phyloP scores from a whole-genome alignment of 306 rosid genomes.

The Pachyrhizus erosus region DNA sequence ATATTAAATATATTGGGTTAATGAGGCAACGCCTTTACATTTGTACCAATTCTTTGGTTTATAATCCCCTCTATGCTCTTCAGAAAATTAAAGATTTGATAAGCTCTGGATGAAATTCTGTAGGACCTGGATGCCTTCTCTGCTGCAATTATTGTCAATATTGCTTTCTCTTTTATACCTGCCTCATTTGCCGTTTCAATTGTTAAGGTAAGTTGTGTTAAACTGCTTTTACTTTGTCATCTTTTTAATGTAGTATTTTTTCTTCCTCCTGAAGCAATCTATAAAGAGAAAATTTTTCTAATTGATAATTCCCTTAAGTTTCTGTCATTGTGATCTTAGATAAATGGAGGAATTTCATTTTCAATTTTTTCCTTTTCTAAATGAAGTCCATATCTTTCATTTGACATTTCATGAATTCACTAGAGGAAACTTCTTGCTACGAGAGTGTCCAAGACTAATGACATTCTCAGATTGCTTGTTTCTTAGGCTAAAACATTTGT shows the following conservation, averaged over 20 bases:
- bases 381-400: constrained; percentile 10
- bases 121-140: constrained; percentile 99
- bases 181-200: constrained; percentile 94
- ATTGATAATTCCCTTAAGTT: background rate
- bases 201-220: constrained; percentile 75
- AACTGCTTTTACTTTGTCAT: constrained; percentile 34
- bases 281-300: background rate
- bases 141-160: constrained; percentile 83
- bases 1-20: background rate
- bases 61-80: constrained; percentile 2
- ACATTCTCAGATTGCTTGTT: constrained; percentile 27
- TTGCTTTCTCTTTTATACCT: constrained; percentile 94
- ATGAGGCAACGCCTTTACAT: background rate
- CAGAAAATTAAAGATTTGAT: constrained; percentile 40
- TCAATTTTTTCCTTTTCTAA: background rate
- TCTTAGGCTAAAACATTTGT: constrained; percentile 40
- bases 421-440: constrained; percentile 30
- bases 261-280: constrained; percentile 7
- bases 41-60: constrained; percentile 3
- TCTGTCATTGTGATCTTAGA: constrained; percentile 16
- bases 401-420: constrained; percentile 17
- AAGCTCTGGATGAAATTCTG: constrained; percentile 46
- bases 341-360: constrained; percentile 31
- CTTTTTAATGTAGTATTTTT: background rate
- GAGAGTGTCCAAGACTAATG: constrained; percentile 10